Percentiles rank a stretch among this genome's conserved stretches.
Evolutionary conservation across 352 stramenopile species (phyloP).

Genomic region (Pythium inflatum): DNA sequence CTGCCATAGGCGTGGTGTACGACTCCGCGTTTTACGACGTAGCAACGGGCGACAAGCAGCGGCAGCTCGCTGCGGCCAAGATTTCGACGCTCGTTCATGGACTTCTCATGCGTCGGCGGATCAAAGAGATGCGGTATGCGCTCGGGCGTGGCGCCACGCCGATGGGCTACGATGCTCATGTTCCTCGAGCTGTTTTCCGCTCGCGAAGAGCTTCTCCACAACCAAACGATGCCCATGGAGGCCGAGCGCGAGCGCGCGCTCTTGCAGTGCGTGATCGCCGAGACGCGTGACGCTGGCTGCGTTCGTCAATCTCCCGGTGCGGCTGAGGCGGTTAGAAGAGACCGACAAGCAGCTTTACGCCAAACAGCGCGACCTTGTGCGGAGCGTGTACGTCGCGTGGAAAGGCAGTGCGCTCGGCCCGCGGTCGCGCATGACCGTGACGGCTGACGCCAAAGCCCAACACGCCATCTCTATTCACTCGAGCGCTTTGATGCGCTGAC

Average conservation of each 20-base stretch:
- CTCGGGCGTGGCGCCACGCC: constrained; percentile 60
- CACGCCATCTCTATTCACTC: constrained; percentile 60
- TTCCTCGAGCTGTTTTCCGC: constrained; percentile 71
- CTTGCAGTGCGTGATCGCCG: constrained; percentile 54
- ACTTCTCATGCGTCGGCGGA: constrained; percentile 60
- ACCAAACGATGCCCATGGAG: constrained; percentile 52
- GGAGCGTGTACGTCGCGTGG: constrained; percentile 53
- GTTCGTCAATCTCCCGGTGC: constrained; percentile 68
- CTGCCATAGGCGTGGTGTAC: not conserved
- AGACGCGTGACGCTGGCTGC: constrained; percentile 71
- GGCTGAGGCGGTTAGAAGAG: constrained; percentile 56
- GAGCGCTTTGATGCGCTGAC: constrained; percentile 74
- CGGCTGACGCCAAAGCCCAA: constrained; percentile 44
- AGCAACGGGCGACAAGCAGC: constrained; percentile 72
- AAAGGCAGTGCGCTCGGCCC: constrained; percentile 56
- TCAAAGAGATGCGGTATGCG: constrained; percentile 42
- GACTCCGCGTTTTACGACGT: constrained; percentile 71
- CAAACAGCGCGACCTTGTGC: constrained; percentile 49
- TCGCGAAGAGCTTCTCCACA: constrained; percentile 66
- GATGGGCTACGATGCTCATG: constrained; percentile 43
- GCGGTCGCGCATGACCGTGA: constrained; percentile 59
- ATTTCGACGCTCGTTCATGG: constrained; percentile 58
- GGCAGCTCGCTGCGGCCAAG: constrained; percentile 67
- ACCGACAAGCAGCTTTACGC: constrained; percentile 50
- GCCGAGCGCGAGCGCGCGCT: constrained; percentile 41